Conservation (phyloP, 1,284 basidiomycete species). For the Leccinum laetum region DNA sequence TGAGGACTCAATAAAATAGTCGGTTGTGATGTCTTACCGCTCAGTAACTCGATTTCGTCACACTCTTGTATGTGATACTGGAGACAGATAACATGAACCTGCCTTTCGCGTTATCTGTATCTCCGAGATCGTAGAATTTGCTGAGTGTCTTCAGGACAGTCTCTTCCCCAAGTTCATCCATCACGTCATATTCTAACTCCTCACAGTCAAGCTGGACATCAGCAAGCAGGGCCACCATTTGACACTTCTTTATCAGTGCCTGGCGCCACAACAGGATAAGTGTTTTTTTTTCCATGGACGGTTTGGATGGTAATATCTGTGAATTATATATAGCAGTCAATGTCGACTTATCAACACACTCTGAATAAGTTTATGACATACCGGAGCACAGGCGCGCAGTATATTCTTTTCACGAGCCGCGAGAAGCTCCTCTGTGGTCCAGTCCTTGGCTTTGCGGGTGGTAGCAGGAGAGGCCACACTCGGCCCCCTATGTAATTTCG, state of each 20-base stretch:
- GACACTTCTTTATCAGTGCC: not conserved
- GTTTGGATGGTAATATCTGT: conserved; percentile 1
- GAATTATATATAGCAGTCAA: not conserved
- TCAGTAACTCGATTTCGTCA: too few relatives aligned
- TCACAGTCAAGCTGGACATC: conserved; percentile 8
- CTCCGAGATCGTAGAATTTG: not conserved
- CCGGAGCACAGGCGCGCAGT: conserved; percentile 1
- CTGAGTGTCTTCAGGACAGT: conserved; percentile 34
- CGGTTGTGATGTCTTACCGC: too few relatives aligned
- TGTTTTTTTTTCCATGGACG: not conserved
- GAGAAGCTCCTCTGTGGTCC: not conserved
- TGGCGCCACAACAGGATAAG: not conserved
- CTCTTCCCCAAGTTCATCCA: conserved; percentile 3
- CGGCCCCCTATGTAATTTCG: not conserved
- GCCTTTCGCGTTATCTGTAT: not conserved
- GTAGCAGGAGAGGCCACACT: not conserved
- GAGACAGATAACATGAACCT: not conserved
- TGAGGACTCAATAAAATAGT: too few relatives aligned
- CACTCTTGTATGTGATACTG: not conserved
- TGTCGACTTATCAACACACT: not conserved
- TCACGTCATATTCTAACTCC: not conserved
- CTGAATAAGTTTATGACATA: not conserved
- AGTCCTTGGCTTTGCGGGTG: not conserved
- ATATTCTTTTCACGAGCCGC: not conserved
- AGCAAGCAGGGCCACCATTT: not conserved